A percentile compares a stretch with the other conserved stretches of the same genome.
Conservation (phyloP, 2,329 filamentous ascomycete genomes). For the Colletotrichum spaethianum region DNA sequence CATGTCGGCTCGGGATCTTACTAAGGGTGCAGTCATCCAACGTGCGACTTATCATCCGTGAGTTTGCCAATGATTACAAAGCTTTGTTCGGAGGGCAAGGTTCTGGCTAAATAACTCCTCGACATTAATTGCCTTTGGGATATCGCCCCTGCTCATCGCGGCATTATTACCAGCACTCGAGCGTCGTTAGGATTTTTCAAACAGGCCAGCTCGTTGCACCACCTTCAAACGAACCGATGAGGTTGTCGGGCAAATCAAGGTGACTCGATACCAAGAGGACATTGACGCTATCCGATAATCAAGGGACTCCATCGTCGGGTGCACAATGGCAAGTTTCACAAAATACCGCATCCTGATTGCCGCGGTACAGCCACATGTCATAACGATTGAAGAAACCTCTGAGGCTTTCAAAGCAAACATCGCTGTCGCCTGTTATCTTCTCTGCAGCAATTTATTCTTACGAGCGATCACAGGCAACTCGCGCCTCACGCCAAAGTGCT, state of each 20-base stretch:
- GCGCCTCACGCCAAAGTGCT: slow-evolving; percentile 76
- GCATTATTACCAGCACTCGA: slow-evolving; percentile 78
- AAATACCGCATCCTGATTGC: slow-evolving; percentile 83
- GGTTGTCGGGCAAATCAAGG: slow-evolving; percentile 66
- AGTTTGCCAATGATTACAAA: background rate
- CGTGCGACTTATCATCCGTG: slow-evolving; percentile 79
- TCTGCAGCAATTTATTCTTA: slow-evolving; percentile 67
- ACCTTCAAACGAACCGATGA: slow-evolving; percentile 65
- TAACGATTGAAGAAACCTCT: slow-evolving; percentile 86
- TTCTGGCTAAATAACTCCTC: slow-evolving; percentile 37
- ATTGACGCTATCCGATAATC: slow-evolving; percentile 55
- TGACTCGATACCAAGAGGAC: slow-evolving; percentile 72
- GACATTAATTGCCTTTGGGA: slow-evolving; percentile 67
- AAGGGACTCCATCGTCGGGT: slow-evolving; percentile 68
- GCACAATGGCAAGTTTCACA: slow-evolving; percentile 84
- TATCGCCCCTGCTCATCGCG: slow-evolving; percentile 69
- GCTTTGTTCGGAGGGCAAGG: background rate
- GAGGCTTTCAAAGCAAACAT: slow-evolving; percentile 79
- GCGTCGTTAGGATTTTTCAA: slow-evolving; percentile 62
- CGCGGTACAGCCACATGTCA: slow-evolving; percentile 74
- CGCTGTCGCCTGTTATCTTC: slow-evolving; percentile 65
- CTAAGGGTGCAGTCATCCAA: slow-evolving; percentile 71
- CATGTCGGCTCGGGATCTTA: slow-evolving; percentile 78
- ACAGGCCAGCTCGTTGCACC: slow-evolving; percentile 62
- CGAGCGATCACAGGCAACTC: slow-evolving; percentile 88